Base-by-base conservation (phyloP, 805 yeast genomes). In the Candida anglica region DNA sequence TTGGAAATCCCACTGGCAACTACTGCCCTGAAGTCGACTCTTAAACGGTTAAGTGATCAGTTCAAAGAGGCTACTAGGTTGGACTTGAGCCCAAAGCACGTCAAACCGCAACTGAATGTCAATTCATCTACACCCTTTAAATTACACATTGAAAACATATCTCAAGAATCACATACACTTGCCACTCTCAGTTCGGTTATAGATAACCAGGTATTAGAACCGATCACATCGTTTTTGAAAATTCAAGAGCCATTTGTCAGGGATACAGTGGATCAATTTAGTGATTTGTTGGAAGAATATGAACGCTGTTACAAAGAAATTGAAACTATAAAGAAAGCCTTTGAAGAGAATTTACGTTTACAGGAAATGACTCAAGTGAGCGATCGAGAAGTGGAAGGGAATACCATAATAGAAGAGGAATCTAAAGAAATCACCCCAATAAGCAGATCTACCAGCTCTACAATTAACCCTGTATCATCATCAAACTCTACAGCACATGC, bases 301-400 rank as follows among this genome's bases (percentile, higher is more conserved):
- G 46, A 43, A 10, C 27, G 39, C 10, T 35, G 48, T 3, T 54
- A 52, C 34, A 38, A 38, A 5, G 44, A 41, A 5, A 49, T 63
- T 19, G 69, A 63, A 31, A 43, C 49, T 20, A 31, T 58, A 25
- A 61, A 51, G 37, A 36, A 36, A 3, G 57, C 58, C 21, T 60
- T 58, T 38, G 51, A 46, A 33, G 64, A 65, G 19, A 48, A 47
- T 23, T 37, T 50, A 13, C 44, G 64, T 19, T 38, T 61, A 19
- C 53, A 61, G 20, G 72, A 66, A 36, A 53, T 63, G 29, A n/a
- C n/a, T n/a, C n/a, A n/a, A n/a, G n/a, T n/a, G n/a, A 39, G 50
- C 8, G 53, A 43, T 21, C 15, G 44, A 29, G 31, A 30, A 13
- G 23, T 40, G 26, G 19, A 23, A 19, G 13, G 4, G 4, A 32